A percentile compares a stretch with the other conserved stretches of the same genome.
Conservation (phyloP, 306 rosid genomes). For the Clitoria ternatea region DNA sequence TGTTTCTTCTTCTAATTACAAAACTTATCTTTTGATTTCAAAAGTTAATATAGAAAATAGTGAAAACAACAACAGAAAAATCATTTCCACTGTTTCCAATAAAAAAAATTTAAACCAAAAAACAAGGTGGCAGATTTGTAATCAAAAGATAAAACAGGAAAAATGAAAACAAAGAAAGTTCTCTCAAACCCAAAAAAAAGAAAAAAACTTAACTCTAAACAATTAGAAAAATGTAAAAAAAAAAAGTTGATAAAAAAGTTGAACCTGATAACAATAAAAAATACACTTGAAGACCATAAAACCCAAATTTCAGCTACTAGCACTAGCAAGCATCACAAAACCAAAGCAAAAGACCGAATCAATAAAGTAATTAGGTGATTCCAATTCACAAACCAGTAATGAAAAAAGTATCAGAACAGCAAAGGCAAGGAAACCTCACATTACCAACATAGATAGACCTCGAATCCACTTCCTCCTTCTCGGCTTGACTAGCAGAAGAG, state of each 20-base stretch:
- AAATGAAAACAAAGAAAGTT: too few relatives aligned
- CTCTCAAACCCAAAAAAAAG: too few relatives aligned
- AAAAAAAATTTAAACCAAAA: too few relatives aligned
- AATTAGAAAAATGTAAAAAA: not conserved
- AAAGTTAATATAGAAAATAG: too few relatives aligned
- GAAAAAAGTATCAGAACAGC: not conserved
- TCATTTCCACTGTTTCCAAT: too few relatives aligned
- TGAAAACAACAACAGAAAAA: too few relatives aligned
- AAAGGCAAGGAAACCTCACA: slow-evolving; percentile 58
- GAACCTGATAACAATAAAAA: not conserved
- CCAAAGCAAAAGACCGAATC: not conserved
- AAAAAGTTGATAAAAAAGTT: not conserved
- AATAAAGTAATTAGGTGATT: not conserved
- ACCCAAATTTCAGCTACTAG: not conserved
- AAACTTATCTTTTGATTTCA: too few relatives aligned
- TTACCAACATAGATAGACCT: slow-evolving; percentile 98
- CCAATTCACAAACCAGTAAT: not conserved
- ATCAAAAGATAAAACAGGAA: too few relatives aligned
- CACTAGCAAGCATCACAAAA: not conserved
- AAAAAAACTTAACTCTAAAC: too few relatives aligned
- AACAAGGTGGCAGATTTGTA: too few relatives aligned
- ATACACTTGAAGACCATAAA: not conserved
- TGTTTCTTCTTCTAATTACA: too few relatives aligned
- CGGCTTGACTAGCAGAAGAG: slow-evolving; percentile 81
- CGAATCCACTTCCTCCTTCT: slow-evolving; percentile 97